Evolutionary conservation across 345 rosid genomes (phyloP), one percentile per base, ranked within the genome.

Genomic region (Combretum micranthum): DNA sequence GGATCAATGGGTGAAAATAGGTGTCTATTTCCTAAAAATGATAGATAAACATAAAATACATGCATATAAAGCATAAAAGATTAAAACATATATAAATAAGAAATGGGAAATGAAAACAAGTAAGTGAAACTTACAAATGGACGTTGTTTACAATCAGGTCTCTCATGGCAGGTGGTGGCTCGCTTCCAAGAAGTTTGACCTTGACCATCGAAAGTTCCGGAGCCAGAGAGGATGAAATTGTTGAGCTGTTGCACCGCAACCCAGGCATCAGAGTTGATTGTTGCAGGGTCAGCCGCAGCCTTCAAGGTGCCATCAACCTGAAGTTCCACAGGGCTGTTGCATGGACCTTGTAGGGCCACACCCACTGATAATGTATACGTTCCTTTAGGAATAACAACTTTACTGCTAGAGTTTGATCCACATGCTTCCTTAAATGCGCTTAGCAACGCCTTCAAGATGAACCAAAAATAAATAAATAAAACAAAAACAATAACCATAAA

Each of bases 191-290:
- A 78, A 19, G 52, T n/a, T 5, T 67, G 53, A 0, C 96, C 88
- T 59, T 78, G 75, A 18, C 93, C 96, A 22, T 88, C 85, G 48
- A 88, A 78, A 17, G 72, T 65, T 22, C 96, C 88, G 12, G 75
- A 75, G 2, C 88, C 93, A 11, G 65, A 59, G 26, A 85, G 12
- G 0, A 69, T 74, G 47, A 88, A 58, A 2, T 53, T 55, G 13
- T 76, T 58, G 3, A 88, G 43, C 47, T 65, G 48, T 14, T 52
- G 19, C 62, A 88, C 69, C 15, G 59, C 13, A 47, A 88, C 52
- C 93, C 93, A 88, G 50, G 68, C 69, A 0, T 66, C 72, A 8
- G 62, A 61, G 51, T 43, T 70, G 49, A 73, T 57, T 37, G 44
- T 37, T 14, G 55, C 53, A 4, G 73, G 62, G 42, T 75, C 77